Evolutionary conservation across 371 early-diverging fungal genomes (phyloP), one percentile per base, ranked within the genome.

Genomic region (Mortierella polycephala): DNA sequence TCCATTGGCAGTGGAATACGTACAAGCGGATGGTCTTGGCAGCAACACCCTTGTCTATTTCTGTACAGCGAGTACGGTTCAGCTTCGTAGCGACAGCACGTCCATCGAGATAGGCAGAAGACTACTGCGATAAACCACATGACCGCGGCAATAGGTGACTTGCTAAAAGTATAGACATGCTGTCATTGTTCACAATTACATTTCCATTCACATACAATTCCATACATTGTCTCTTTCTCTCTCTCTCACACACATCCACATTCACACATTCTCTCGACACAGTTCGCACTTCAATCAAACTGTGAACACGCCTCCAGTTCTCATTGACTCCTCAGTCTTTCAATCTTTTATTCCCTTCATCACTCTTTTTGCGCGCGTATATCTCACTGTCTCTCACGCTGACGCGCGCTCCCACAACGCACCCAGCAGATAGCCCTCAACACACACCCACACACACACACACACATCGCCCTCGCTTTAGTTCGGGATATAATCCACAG

Each of bases 51-150:
- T n/a, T 18, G 52, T 18, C 41, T 45, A 44, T 50, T 2, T 75
- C 75, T 13, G 65, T 65, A 13, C 30, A 58, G 21, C 75, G 67
- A 18, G 51, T 70, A 37, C 75, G 58, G 9, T 75, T 75, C 30
- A 62, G 70, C 11, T 75, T 62, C 57, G 77, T 71, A 14, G 23
- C 57, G n/a, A 54, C 62, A 1, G 77, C 64, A 8, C 64, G 77
- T 10, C 72, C 72, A 0, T 60, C 67, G 8, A 55, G 57, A 7
- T 75, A 45, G 51, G 16, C 41, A 23, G 6, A 7, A 60, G 42
- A 46, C 8, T 11, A 12, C 18, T 41, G n/a, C 37, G 20, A 39
- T n/a, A 56, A 37, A 10, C 46, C 47, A 47, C 45, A 47, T 44
- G 60, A 59, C 49, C 39, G 23, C 39, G 57, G 44, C 53, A 62